Conservation (phyloP, 116 monocot genomes). For the Iris pallida region DNA sequence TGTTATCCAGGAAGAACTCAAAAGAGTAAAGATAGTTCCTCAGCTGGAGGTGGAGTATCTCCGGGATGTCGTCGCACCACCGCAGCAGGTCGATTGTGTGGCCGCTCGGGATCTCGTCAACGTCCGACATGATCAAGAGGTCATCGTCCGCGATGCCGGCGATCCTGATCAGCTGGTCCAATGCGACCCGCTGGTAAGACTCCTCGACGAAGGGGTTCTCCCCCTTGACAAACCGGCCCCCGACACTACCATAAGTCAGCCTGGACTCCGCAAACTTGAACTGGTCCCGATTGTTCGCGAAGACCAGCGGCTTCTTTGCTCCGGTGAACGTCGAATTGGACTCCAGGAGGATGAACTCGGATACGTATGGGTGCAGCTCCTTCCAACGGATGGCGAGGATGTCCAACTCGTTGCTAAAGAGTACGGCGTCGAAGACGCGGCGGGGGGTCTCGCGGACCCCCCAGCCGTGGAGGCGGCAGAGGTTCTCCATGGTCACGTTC, state of each 20-base stretch:
- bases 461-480: constrained; percentile 49
- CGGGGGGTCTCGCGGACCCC: constrained; percentile 38
- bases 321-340: constrained; percentile 57
- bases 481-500: constrained; percentile 42
- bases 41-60: constrained; percentile 62
- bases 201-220: constrained; percentile 62
- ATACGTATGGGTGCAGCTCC: constrained; percentile 43
- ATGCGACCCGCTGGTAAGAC: constrained; percentile 47
- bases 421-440: constrained; percentile 53
- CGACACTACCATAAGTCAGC: constrained; percentile 48
- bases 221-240: constrained; percentile 47
- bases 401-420: constrained; percentile 54
- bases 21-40: constrained; percentile 80
- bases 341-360: constrained; percentile 48
- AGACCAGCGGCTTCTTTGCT: constrained; percentile 31
- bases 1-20: constrained; percentile 60
- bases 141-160: constrained; percentile 76
- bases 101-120: constrained; percentile 88
- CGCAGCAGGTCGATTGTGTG: constrained; percentile 75
- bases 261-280: constrained; percentile 43
- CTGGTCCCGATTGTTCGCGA: constrained; percentile 16
- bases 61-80: constrained; percentile 76
- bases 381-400: constrained; percentile 50
- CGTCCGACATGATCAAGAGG: constrained; percentile 89
- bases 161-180: constrained; percentile 57